Conservation (phyloP, 768 basidiomycete genomes). For the Leucosporidium scottii region DNA sequence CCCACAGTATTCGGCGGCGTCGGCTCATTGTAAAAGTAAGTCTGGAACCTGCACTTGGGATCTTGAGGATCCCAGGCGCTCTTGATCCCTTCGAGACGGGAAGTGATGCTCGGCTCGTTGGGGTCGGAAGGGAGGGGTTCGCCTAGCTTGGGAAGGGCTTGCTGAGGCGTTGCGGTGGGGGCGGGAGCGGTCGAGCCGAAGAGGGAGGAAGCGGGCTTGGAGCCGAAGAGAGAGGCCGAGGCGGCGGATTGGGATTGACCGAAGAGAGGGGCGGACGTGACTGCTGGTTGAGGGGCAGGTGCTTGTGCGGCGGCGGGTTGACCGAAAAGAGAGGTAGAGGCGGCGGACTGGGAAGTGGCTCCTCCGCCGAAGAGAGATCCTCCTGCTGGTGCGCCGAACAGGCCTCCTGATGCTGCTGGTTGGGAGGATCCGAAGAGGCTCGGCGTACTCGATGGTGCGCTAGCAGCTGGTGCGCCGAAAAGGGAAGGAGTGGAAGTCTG, state of each 20-base stretch:
- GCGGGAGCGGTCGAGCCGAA: slow-evolving; percentile 39
- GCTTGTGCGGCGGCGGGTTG: slow-evolving; percentile 41
- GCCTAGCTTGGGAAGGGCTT: slow-evolving; percentile 45
- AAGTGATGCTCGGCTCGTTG: slow-evolving; percentile 57
- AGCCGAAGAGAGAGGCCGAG: slow-evolving; percentile 21
- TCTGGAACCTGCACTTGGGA: slow-evolving; percentile 71
- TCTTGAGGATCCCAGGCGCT: slow-evolving; percentile 65
- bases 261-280: slow-evolving; percentile 34
- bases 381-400: slow-evolving; percentile 5
- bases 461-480: slow-evolving; percentile 11
- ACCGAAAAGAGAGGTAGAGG: slow-evolving; percentile 43
- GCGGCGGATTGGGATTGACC: slow-evolving; percentile 34
- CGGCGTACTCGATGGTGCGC: neutral
- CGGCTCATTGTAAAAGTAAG: slow-evolving; percentile 74
- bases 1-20: slow-evolving; percentile 63
- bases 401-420: neutral
- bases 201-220: slow-evolving; percentile 17
- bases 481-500: neutral
- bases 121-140: slow-evolving; percentile 43
- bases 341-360: slow-evolving; percentile 4
- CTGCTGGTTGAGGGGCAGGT: slow-evolving; percentile 20
- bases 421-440: slow-evolving; percentile 3
- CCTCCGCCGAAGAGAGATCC: neutral
- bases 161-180: slow-evolving; percentile 33
- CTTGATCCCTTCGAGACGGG: slow-evolving; percentile 57